Base-by-base conservation (phyloP, 192 early-diverging fungal species). In the Cladochytrium replicatum region DNA sequence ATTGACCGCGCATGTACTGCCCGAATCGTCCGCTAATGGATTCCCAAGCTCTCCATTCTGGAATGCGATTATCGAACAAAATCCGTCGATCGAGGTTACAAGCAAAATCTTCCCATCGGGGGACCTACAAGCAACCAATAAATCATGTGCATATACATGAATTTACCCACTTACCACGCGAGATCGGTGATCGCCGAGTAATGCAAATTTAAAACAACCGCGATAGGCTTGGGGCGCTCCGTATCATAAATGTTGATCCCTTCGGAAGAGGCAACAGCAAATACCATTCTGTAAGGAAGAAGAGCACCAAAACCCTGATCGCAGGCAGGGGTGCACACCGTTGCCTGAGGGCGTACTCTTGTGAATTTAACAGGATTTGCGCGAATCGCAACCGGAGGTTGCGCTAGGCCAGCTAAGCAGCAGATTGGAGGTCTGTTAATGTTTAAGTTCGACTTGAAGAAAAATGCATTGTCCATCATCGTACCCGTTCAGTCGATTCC, bases 101-200 rank as follows among this genome's bases (percentile, higher is more conserved):
- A 92, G 62, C 29, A 96, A 50, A 11, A 75, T 71, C 21, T 73
- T 71, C 4, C 88, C 92, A 53, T 93, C 86, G 22, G 49, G 32
- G 0, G 82, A 75, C 78, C 78, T 80, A 32, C 23, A 19, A 62
- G n/a, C 6, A 37, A 28, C 46, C 26, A 17, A 44, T 42, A 46
- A 19, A 24, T 45, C 29, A 27, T 32, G 29, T 13, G 24, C 28
- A 23, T 1, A 47, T 8, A 8, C 11, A n/a, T 1, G 21, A 41
- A 15, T 32, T 17, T 15, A 26, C 15, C n/a, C 21, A 45, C 57
- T 55, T 68, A 81, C 93, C 91, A 94, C 15, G 89, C 65, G 38
- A 93, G 50, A 62, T 97, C 93, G 6, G 91, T 89, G 30, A 94
- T 68, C 1, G 88, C 80, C 11, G 89, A 83, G 61, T 86, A 93